Conservation (phyloP, 169 alveolate species). For the Cryptosporidium ryanae region DNA sequence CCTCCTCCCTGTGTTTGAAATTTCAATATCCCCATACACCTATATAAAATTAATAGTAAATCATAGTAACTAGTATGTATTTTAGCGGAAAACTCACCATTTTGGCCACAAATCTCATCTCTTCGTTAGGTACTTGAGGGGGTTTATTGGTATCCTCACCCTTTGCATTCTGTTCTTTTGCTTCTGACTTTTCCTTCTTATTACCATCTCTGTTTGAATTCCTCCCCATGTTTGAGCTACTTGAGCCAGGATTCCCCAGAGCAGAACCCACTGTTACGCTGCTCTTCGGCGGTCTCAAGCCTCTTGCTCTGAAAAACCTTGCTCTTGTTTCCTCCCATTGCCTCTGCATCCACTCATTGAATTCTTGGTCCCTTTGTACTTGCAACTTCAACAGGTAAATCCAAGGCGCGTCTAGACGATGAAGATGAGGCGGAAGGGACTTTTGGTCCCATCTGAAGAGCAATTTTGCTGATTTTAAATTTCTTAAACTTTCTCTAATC, state of each 20-base stretch:
- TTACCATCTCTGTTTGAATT: not conserved
- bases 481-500: constrained; percentile 18
- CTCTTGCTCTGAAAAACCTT: constrained; percentile 25
- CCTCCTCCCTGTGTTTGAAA: constrained; percentile 39
- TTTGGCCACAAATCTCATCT: constrained; percentile 61
- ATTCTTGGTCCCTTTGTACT: constrained; percentile 28
- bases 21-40: constrained; percentile 32
- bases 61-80: not conserved
- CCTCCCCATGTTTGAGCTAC: not conserved
- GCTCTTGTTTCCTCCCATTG: constrained; percentile 65
- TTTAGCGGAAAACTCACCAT: constrained; percentile 34
- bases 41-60: not conserved
- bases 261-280: not conserved
- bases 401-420: constrained; percentile 75
- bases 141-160: constrained; percentile 44
- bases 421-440: constrained; percentile 65
- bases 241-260: constrained; percentile 1
- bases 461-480: constrained; percentile 32
- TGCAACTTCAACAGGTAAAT: constrained; percentile 33
- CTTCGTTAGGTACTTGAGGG: constrained; percentile 56
- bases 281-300: constrained; percentile 47
- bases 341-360: constrained; percentile 55
- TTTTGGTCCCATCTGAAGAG: constrained; percentile 73
- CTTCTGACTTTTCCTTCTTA: not conserved
- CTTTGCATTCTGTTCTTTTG: not conserved